Conservation (phyloP, 176 grass and related monocot genomes). For the Raddia distichophylla region DNA sequence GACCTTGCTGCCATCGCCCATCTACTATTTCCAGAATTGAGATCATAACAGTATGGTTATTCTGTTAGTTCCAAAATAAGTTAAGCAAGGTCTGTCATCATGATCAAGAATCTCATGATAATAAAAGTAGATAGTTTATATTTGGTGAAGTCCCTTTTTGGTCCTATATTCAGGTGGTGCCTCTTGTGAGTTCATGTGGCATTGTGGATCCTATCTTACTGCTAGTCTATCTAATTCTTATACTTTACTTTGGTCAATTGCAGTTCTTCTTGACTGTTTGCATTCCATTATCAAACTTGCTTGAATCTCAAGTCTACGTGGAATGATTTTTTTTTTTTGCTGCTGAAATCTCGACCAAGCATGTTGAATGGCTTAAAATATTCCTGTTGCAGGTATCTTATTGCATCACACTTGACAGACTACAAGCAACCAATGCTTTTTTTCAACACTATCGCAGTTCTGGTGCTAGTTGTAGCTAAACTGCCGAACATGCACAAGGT, state of each 20-base stretch:
- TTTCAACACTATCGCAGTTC: slow-evolving; percentile 60
- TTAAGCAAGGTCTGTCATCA: background rate
- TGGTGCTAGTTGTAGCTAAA: slow-evolving; percentile 73
- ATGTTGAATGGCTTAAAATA: slow-evolving; percentile 4
- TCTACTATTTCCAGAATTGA: no score
- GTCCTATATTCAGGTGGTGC: background rate
- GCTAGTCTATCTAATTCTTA: background rate
- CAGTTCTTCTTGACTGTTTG: background rate
- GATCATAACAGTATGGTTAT: background rate
- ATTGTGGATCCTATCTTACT: background rate
- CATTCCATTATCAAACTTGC: background rate
- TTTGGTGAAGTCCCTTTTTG: background rate
- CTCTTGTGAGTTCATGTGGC: background rate
- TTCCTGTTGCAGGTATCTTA: slow-evolving; percentile 58
- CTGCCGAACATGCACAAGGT: slow-evolving; percentile 87
- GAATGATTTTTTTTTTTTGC: background rate
- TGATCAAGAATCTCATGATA: background rate
- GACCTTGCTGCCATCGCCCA: no score
- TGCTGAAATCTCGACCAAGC: background rate
- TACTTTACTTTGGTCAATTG: background rate
- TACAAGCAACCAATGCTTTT: slow-evolving; percentile 86
- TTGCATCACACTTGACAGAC: slow-evolving; percentile 76
- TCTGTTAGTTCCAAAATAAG: slow-evolving; percentile 20
- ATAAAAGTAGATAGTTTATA: background rate
- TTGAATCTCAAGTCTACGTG: background rate